Evolutionary conservation across 208 protist species (phyloP), one percentile per base, ranked within the genome.

Genomic region (Wallacemonas rigidus): DNA sequence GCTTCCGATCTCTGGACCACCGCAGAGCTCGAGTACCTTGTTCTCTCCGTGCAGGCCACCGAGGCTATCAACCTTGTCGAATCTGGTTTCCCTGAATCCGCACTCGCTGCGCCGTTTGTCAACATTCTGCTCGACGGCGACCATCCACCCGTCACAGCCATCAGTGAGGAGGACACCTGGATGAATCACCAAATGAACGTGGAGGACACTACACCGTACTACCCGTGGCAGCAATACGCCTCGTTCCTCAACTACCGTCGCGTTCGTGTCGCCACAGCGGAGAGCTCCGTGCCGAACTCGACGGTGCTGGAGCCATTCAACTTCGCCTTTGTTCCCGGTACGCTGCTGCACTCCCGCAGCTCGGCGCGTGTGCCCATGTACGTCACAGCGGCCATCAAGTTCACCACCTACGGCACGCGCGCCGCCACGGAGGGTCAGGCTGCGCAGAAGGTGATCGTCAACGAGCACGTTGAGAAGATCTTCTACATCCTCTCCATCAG

Each of bases 291-390:
- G 63, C 41, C 26, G n/a, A 58, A 39, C 11, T 63, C 48, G 43
- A 64, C 69, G 41, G 47, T 76, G 41, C 47, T 68, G 12, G 83
- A 91, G 51, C 83, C 88, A 9, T 93, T 91, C 75, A 77, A 89
- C 74, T 96, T 96, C 72, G 82, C 82, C 67, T 92, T 96, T 72
- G 79, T 92, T 54, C 91, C 91, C 35, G 91, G 91, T 40, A 69
- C 91, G 4, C 78, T 95, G 70, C 73, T 95, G 67, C 79, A 95
- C 74, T 83, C 79, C 17, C 55, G 43, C 55, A 95, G 88, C 75
- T 89, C 71, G 53, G 77, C 81, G 35, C 83, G 85, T 38, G 88
- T 88, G 38, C 77, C 75, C 40, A 85, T 95, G 75, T 53, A 71
- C 61, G 61, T 95, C 44, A 67, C 58, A 2, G 86, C 81, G 36